Evolutionary conservation across 768 basidiomycete genomes (phyloP), one percentile per base, ranked within the genome.

Genomic region (Hericium coralloides): DNA sequence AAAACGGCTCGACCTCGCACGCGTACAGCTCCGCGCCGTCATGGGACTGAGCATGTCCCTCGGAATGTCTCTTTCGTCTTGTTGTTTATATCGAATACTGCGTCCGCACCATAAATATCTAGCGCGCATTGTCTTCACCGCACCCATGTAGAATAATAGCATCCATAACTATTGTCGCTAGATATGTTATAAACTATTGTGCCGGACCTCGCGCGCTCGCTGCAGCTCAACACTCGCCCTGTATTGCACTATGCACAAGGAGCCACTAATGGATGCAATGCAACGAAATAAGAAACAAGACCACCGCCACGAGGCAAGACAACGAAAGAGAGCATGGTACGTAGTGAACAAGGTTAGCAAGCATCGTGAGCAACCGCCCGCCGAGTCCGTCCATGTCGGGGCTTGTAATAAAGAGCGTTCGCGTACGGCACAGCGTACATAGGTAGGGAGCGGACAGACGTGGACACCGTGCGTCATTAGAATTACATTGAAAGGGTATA

Each of bases 1-100:
- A 31, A 31, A 31, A 72, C 63, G 71, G 74, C 48, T 63, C 68
- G 26, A 63, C 62, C 55, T 66, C 64, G 43, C 72, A 76, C 57
- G 70, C 76, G 4, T 79, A 79, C 66, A 73, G 68, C 56, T 73
- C 76, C 12, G 77, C 76, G 23, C 78, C 78, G n/a, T 80, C 78
- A 5, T 79, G 78, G 78, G 78, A 79, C 60, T 79, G 53, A 63
- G 18, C 26, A 45, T 12, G 23, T 36, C 20, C 18, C 38, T 31
- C 47, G 59, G 51, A 53, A 45, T 36, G 47, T 60, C 36, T 45
- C 48, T 36, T 52, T 60, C 49, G 38, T 22, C 12, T 38, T 53
- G 43, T 49, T 52, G 51, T 47, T 38, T n/a, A 55, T 22, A 47
- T 18, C 39, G 26, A 53, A 56, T 55, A 58, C 50, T 38, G 54